Evolutionary conservation across 2,329 filamentous ascomycete genomes (phyloP).

Genomic region (Diplodia intermedia): DNA sequence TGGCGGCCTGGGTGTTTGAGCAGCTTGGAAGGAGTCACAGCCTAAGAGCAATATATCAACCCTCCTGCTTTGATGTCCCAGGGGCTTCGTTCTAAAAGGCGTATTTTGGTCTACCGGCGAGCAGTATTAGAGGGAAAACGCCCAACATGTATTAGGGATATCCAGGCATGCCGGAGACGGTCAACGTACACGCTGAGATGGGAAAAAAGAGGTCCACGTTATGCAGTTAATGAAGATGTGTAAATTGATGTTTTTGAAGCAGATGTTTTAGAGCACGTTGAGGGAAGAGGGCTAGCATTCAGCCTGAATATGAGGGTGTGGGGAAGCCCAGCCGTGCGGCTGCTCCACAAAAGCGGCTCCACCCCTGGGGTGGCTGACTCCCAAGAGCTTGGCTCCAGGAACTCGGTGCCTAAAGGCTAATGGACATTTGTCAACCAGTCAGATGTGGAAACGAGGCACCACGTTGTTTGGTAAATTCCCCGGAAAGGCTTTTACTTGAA

Average conservation of each 20-base stretch:
- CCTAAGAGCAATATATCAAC: background rate
- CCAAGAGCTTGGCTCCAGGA: no score
- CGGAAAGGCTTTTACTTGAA: no score
- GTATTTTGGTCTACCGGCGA: background rate
- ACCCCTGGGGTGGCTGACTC: no score
- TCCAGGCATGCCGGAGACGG: background rate
- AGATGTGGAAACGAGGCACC: no score
- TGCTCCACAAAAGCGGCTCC: no score
- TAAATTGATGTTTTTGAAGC: background rate
- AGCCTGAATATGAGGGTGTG: no score
- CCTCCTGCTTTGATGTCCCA: background rate
- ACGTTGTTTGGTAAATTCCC: no score
- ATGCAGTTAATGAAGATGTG: conserved; percentile 27
- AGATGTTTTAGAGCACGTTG: background rate
- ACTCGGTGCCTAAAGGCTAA: no score
- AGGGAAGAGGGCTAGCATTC: no score
- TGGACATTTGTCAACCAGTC: no score
- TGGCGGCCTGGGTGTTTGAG: conserved; percentile 7
- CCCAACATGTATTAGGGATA: conserved; percentile 5
- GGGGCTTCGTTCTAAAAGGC: background rate
- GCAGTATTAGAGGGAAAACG: conserved; percentile 17
- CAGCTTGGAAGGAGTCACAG: conserved; percentile 3
- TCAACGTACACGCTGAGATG: conserved; percentile 12
- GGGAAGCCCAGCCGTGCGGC: no score
- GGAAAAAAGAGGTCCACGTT: conserved; percentile 16